Percentiles rank a stretch among this genome's conserved stretches.
These are phyloP conservation scores for Sistotremastrum suecicum DNA, from an alignment of 768 basidiomycete genomes.

Conservation along the genomic window DNA sequence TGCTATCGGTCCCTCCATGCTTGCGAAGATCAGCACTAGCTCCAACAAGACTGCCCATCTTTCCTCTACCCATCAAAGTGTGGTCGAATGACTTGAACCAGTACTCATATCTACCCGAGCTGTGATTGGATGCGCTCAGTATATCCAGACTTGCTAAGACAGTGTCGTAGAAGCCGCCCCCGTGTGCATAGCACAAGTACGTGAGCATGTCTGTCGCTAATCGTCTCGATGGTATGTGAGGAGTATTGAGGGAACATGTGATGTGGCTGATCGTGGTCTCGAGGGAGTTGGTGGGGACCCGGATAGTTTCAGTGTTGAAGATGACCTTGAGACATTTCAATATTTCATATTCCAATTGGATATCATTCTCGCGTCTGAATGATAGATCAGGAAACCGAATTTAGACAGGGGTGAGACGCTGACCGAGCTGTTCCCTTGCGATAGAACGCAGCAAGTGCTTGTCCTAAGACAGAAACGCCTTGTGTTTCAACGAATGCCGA, in stretches of 20 bases:
- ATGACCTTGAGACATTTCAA: slow-evolving; percentile 78
- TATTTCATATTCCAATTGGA: slow-evolving; percentile 70
- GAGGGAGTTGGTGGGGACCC: slow-evolving; percentile 55
- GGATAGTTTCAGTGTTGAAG: slow-evolving; percentile 32
- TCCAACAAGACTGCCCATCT: slow-evolving; percentile 92
- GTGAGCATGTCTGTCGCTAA: slow-evolving; percentile 65
- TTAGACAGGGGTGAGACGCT: slow-evolving; percentile 6
- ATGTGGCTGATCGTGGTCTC: slow-evolving; percentile 65
- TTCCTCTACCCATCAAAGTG: slow-evolving; percentile 70
- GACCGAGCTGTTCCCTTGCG: slow-evolving; percentile 54
- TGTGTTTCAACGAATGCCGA: slow-evolving; percentile 57
- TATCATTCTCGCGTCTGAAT: slow-evolving; percentile 46
- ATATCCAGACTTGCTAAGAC: slow-evolving; percentile 66
- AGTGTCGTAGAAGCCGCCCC: slow-evolving; percentile 41
- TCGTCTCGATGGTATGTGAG: slow-evolving; percentile 66
- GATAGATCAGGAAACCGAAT: background rate
- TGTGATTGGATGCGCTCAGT: slow-evolving; percentile 50
- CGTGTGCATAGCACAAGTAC: slow-evolving; percentile 56
- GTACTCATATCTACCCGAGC: slow-evolving; percentile 57
- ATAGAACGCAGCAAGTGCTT: slow-evolving; percentile 61
- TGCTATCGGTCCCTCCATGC: slow-evolving; percentile 46
- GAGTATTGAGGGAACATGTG: slow-evolving; percentile 68
- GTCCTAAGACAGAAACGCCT: slow-evolving; percentile 77
- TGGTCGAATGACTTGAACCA: slow-evolving; percentile 81
- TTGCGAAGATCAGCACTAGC: slow-evolving; percentile 82